Evolutionary conservation across 2,329 filamentous ascomycete species (phyloP), one percentile per base, ranked within the genome.

Genomic region (Scorias spongiosa): DNA sequence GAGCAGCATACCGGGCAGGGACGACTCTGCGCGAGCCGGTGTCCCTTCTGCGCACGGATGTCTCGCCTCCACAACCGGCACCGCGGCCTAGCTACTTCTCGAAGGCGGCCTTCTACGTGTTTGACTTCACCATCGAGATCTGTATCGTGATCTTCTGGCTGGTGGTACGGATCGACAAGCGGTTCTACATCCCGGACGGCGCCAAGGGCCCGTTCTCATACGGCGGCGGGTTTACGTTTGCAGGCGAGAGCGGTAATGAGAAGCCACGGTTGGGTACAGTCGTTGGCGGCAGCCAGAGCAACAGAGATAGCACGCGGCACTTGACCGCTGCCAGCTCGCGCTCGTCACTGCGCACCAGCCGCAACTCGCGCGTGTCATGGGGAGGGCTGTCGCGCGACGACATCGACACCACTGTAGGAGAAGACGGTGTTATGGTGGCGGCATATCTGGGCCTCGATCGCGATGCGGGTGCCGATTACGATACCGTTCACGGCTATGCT

Each of bases 81-180:
- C 44, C 65, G 39, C 77, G 82, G 2, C 79, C 78, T 5, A 83
- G 79, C 72, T 89, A 80, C 58, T 74, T 85, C 54, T 67, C 67
- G 55, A 83, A 80, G 58, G 74, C 78, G 1, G 76, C 74, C 54
- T 93, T 86, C 66, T 93, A 91, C 65, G 64, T 78, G 56, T 84
- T 91, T 66, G 83, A 84, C 64, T 93, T 84, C 57, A 67, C 66
- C 12, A 68, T 88, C 32, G 87, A 93, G 62, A 65, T 88, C 36
- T 57, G 81, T 18, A 76, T 86, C 32, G 70, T 89, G 4, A 72
- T 70, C 43, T 64, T 79, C 8, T 89, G 84, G 62, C 71, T 79
- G 0, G 55, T 81, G 12, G 62, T 72, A 15, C 73, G 86, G 29
- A 78, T 91, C 48, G 87, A 93, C 59, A 70, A 71, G 48, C 74